These are phyloP conservation scores for Avena insularis DNA, from an alignment of 176 grass and related monocot species.

Conservation along the genomic window DNA sequence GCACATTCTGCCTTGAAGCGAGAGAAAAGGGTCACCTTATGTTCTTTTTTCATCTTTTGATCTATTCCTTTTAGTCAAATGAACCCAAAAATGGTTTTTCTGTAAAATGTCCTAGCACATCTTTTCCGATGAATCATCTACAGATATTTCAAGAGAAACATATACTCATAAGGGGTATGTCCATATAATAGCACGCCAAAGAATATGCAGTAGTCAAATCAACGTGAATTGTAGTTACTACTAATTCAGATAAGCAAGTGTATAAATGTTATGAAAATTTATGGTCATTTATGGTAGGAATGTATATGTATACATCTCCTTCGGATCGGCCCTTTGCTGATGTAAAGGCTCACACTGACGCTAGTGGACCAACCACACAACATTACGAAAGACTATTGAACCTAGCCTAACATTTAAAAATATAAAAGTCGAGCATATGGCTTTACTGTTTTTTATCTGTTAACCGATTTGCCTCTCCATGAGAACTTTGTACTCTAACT, in stretches of 20 bases:
- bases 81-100: too few relatives aligned
- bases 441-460: not conserved
- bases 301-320: too few relatives aligned
- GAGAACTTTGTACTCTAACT: not conserved
- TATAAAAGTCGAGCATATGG: not conserved
- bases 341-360: too few relatives aligned
- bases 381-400: not conserved
- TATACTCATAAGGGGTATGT: not conserved
- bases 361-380: not conserved
- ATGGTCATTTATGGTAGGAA: too few relatives aligned
- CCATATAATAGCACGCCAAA: not conserved
- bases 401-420: not conserved
- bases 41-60: too few relatives aligned
- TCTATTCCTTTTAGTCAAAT: too few relatives aligned
- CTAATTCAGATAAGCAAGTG: too few relatives aligned
- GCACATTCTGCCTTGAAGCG: too few relatives aligned
- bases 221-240: not conserved
- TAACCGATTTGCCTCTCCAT: not conserved
- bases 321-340: not conserved
- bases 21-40: too few relatives aligned
- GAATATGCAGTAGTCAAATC: not conserved
- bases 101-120: not conserved
- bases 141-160: not conserved
- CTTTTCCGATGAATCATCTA: not conserved
- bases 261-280: too few relatives aligned